These are phyloP conservation scores for Rubia tinctorum DNA, from an alignment of 305 asterid genomes.

Conservation along the genomic window DNA sequence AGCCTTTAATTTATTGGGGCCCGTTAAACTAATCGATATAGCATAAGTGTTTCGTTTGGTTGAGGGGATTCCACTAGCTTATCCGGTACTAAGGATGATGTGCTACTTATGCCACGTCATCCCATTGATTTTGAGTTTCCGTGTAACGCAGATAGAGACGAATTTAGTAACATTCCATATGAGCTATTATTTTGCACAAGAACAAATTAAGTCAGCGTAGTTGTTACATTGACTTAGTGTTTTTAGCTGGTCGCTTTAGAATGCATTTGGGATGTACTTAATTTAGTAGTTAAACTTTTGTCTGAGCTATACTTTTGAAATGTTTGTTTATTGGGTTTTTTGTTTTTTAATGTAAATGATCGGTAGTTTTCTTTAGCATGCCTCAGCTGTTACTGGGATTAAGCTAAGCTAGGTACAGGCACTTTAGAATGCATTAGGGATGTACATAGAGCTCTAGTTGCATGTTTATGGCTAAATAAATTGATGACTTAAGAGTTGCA, in stretches of 20 bases:
- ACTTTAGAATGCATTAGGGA: too few species aligned
- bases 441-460: neutral
- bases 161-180: neutral
- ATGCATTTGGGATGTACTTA: too few species aligned
- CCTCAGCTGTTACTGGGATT: neutral
- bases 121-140: neutral
- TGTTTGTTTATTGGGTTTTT: neutral
- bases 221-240: too few species aligned
- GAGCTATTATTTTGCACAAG: neutral
- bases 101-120: neutral
- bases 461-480: neutral
- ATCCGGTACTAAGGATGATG: constrained; percentile 1
- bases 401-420: neutral
- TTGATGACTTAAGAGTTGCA: neutral
- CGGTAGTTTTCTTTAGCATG: neutral
- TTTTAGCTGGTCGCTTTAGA: too few species aligned
- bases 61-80: neutral
- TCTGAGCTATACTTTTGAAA: neutral
- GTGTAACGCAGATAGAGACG: neutral
- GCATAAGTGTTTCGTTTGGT: neutral
- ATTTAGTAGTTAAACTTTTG: too few species aligned
- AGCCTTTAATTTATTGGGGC: neutral
- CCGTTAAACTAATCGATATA: neutral
- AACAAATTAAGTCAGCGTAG: too few species aligned
- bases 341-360: too few species aligned